Percentiles rank a stretch among this genome's conserved stretches.
Conservation (phyloP, 2,329 filamentous ascomycete genomes). For the Fusarium nodosum region DNA sequence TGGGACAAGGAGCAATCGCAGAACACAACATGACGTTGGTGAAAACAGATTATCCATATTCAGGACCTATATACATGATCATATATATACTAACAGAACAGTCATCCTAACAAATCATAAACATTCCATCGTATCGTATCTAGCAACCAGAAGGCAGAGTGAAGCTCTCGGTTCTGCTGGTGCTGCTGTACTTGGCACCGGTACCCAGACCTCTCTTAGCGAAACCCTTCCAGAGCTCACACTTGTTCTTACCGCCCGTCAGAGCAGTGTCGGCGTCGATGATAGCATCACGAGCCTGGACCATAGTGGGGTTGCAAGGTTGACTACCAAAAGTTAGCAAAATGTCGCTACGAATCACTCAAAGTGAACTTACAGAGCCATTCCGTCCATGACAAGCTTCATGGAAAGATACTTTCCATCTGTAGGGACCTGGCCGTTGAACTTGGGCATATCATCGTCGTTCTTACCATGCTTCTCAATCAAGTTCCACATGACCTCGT, state of each 20-base stretch:
- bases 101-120: not conserved
- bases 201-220: conserved; percentile 68
- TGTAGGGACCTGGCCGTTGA: conserved; percentile 61
- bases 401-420: conserved; percentile 66
- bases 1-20: not conserved
- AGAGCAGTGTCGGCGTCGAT: conserved; percentile 67
- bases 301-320: conserved; percentile 68
- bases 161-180: conserved; percentile 53
- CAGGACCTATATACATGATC: conserved; percentile 8
- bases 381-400: conserved; percentile 66
- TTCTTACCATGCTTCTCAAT: conserved; percentile 69
- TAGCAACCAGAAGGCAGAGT: conserved; percentile 47
- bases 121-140: not conserved
- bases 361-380: conserved; percentile 57
- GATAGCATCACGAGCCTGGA: conserved; percentile 67
- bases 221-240: conserved; percentile 67
- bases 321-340: conserved; percentile 52
- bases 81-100: conserved; percentile 2
- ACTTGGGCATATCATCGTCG: conserved; percentile 57
- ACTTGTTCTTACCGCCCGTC: conserved; percentile 64
- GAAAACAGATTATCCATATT: not conserved
- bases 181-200: conserved; percentile 51
- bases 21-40: no score
- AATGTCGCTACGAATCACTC: fast-evolving
- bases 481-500: conserved; percentile 70